Evolutionary conservation across 805 yeast genomes (phyloP).

Genomic region (Kuraishia cidri): DNA sequence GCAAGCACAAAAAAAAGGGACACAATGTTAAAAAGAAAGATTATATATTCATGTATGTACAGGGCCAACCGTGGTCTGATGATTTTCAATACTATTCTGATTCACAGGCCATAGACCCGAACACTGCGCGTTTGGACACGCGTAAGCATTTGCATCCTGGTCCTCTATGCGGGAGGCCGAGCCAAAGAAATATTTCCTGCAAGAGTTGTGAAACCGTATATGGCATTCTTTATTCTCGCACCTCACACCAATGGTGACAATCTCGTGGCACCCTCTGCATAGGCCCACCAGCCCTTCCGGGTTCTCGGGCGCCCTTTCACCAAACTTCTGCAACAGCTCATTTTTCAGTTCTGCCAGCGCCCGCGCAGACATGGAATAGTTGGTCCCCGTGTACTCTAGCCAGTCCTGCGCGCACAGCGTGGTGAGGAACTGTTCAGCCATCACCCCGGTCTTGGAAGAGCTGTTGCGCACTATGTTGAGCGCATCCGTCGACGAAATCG

Average conservation of each 20-base stretch:
- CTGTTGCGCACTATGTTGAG: conserved; percentile 17
- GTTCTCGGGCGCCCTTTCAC: conserved; percentile 14
- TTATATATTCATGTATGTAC: too few species aligned
- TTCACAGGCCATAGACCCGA: conserved; percentile 2
- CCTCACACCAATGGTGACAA: conserved; percentile 43
- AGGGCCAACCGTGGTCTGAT: too few species aligned
- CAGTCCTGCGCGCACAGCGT: conserved; percentile 42
- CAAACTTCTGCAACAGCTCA: conserved; percentile 34
- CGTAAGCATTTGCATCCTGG: conserved; percentile 16
- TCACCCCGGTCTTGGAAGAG: conserved; percentile 20
- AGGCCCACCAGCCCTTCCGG: conserved; percentile 27
- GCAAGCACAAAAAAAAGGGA: too few species aligned
- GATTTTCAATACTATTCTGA: too few species aligned
- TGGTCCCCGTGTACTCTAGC: conserved; percentile 29
- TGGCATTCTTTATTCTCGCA: conserved; percentile 25
- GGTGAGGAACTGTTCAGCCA: conserved; percentile 28
- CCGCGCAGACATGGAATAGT: conserved; percentile 27
- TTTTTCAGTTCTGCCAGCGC: conserved; percentile 37
- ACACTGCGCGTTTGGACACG: conserved; percentile 24
- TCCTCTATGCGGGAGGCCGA: too few species aligned
- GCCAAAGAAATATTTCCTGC: conserved; percentile 30
- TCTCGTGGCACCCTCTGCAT: conserved; percentile 43
- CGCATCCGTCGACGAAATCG: conserved; percentile 25
- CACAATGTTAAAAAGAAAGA: too few species aligned
- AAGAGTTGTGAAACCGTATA: conserved; percentile 37